These are phyloP conservation scores for Phytopythium mirpurense DNA, from an alignment of 352 stramenopile species.

Conservation along the genomic window DNA sequence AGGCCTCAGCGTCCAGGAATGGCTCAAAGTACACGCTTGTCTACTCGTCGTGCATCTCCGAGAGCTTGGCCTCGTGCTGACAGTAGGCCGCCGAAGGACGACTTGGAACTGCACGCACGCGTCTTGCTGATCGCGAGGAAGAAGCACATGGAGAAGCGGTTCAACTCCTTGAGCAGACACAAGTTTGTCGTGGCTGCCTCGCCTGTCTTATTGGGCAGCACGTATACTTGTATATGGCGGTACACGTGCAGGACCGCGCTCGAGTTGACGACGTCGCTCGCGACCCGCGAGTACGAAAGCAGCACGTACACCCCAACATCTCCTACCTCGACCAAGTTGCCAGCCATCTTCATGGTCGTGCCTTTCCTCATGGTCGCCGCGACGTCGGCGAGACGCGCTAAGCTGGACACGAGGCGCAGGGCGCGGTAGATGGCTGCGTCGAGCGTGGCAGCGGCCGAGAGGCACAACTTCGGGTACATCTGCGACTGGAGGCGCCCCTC, in stretches of 20 bases:
- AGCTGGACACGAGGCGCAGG: conserved; percentile 16
- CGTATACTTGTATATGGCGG: conserved; percentile 49
- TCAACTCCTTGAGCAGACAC: conserved; percentile 98
- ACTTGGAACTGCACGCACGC: conserved; percentile 87
- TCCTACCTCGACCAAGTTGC: conserved; percentile 33
- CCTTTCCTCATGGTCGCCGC: not conserved
- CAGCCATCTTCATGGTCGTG: conserved; percentile 7
- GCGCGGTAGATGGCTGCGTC: conserved; percentile 38
- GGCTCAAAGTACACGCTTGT: conserved; percentile 36
- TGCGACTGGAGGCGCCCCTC: conserved; percentile 98
- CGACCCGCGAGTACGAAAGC: conserved; percentile 52
- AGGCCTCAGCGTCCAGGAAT: conserved; percentile 63
- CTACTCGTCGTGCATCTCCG: conserved; percentile 45
- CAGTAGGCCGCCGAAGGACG: conserved; percentile 91
- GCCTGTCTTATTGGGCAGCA: conserved; percentile 42
- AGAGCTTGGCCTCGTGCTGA: conserved; percentile 67
- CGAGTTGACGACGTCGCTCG: conserved; percentile 71
- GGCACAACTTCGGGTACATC: conserved; percentile 90
- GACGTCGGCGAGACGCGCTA: not conserved
- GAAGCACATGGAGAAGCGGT: conserved; percentile 95
- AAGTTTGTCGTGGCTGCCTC: conserved; percentile 35
- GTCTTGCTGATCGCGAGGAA: conserved; percentile 88
- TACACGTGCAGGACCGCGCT: conserved; percentile 64
- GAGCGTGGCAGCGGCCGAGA: conserved; percentile 72
- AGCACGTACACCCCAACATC: conserved; percentile 40